Conservation (phyloP, 2,329 filamentous ascomycete species). For the Huntiella omanensis region DNA sequence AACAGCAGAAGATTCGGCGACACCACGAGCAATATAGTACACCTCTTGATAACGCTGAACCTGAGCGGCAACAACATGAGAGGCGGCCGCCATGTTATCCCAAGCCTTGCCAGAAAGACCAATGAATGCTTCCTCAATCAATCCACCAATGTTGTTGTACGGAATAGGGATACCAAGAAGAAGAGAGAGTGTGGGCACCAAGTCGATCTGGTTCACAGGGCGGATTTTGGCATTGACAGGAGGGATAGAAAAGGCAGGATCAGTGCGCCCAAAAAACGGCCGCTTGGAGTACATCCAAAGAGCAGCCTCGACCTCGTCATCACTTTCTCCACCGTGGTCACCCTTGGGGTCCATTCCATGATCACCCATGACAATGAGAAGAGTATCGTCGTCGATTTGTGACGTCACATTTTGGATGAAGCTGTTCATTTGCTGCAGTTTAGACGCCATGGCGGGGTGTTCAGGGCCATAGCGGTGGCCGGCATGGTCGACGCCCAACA, state of each 20-base stretch:
- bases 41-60: conserved; percentile 77
- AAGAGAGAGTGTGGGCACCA: conserved; percentile 79
- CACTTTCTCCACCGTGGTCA: conserved; percentile 94
- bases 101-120: conserved; percentile 50
- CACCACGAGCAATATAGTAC: conserved; percentile 56
- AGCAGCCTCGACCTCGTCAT: conserved; percentile 85
- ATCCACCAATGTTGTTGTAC: conserved; percentile 83
- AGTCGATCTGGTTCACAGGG: conserved; percentile 70
- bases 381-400: conserved; percentile 61
- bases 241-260: conserved; percentile 36
- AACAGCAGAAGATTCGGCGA: conserved; percentile 37
- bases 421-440: conserved; percentile 76
- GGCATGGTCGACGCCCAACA: conserved; percentile 88
- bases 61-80: conserved; percentile 60
- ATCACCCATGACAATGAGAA: conserved; percentile 94
- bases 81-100: conserved; percentile 59
- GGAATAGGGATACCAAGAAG: conserved; percentile 83
- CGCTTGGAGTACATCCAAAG: conserved; percentile 97
- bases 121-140: conserved; percentile 85
- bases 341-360: conserved; percentile 97
- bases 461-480: conserved; percentile 91
- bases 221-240: conserved; percentile 58
- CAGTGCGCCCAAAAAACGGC: conserved; percentile 62
- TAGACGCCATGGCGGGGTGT: conserved; percentile 78
- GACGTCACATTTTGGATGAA: conserved; percentile 56